Evolutionary conservation across 2,329 filamentous ascomycete species (phyloP), one percentile per base, ranked within the genome.

Genomic region (Colletotrichum eremochloae): DNA sequence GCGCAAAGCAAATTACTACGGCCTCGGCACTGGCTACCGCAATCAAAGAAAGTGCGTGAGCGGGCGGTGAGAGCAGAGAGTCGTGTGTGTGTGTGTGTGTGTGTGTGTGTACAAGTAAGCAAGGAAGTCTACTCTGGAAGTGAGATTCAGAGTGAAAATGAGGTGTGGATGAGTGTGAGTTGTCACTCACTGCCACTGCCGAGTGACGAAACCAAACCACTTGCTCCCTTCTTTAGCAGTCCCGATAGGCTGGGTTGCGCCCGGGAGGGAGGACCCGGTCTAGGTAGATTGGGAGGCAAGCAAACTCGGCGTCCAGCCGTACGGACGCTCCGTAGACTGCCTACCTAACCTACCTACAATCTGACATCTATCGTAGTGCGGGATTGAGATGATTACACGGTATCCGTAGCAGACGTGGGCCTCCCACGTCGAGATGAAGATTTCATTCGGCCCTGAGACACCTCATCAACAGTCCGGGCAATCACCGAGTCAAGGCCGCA

Each of bases 171-270:
- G 69, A 56, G 69, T 60, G 48, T 73, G 71, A 71, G 71, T 63
- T 73, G 71, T 73, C 71, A 73, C 67, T 73, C 67, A 63, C 56
- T 73, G 71, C 71, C 71, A 73, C 67, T 73, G 71, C 67, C 56
- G 29, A 36, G 71, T 73, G 62, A 73, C 71, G 67, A 63, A 71
- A 71, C 48, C 18, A n/a, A 1, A 20, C 42, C 18, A 20, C 38
- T 68, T 36, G 52, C 56, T 40, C 20, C 55, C 67, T 62, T 71
- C 67, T 73, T 71, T 57, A 73, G 31, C 71, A 52, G 52, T 71
- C 56, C 67, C 62, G 50, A 71, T 58, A 60, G 67, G 29, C 36
- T 40, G 62, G 67, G 40, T 44, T 66, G n/a, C 60, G 55, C 33
- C 67, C 40, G 53, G 60, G 50, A 56, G 42, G 44, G 8, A 44